Evolutionary conservation across 192 early-diverging fungal genomes (phyloP), one percentile per base, ranked within the genome.

Genomic region (Haplosporangium gracile): DNA sequence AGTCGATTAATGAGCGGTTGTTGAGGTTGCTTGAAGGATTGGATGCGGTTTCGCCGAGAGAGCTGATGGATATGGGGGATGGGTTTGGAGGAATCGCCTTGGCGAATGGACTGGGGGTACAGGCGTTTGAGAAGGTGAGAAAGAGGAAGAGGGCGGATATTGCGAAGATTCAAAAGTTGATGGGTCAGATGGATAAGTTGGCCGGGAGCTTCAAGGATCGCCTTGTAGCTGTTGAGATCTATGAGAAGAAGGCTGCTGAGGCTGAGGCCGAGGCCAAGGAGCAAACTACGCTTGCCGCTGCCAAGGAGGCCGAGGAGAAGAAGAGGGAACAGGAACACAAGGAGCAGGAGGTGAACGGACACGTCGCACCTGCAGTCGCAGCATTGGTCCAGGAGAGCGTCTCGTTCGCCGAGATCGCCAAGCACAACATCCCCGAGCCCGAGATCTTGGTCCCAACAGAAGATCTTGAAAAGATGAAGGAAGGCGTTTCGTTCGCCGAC

Each of bases 391-490:
- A 77, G 76, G 69, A 78, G 32, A 77, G 49, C 36, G 20, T 78
- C 0, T 83, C 82, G 40, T 83, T 83, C 29, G 82, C 82, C 38
- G 76, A 49, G 36, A 73, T 78, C 3, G 76, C 77, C 6, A 42
- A 34, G 7, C 76, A 68, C 45, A 65, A 82, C 77, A 78, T 74
- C 70, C 47, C 42, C 0, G 60, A 83, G 38, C 60, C 82, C 9
- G 72, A 79, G 51, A 32, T 83, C 40, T 65, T 78, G 76, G 77
- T 69, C 38, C 63, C 16, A 18, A 83, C 82, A 0, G 76, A 72
- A 39, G 82, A 83, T 74, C 42, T 83, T 45, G 81, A 83, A 74
- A 83, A 83, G 82, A 78, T 83, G 82, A 83, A 83, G 72, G 82
- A 83, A 29, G 82, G 82, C 43, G 24, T 78, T 7, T 78, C 76